These are phyloP conservation scores for Daldinia vernicosa DNA, from an alignment of 495 filamentous ascomycete species.

Conservation along the genomic window DNA sequence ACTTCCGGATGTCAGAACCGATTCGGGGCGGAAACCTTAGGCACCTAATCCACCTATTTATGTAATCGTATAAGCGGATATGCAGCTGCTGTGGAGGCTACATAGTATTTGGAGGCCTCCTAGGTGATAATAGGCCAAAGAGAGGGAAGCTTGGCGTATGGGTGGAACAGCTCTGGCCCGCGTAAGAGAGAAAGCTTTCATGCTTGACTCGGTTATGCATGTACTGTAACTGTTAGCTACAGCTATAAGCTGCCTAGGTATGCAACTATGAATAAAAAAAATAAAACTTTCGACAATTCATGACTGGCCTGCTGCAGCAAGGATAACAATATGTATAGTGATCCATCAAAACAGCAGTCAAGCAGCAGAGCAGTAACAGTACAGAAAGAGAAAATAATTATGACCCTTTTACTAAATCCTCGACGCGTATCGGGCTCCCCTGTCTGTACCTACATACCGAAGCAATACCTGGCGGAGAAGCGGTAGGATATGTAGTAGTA, in stretches of 20 bases:
- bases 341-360: constrained; percentile 19
- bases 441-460: constrained; percentile 16
- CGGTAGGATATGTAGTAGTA: constrained; percentile 20
- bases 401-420: constrained; percentile 35
- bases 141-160: constrained; percentile 29
- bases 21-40: constrained; percentile 21
- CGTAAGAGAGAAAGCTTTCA: constrained; percentile 31
- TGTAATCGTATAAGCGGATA: constrained; percentile 22
- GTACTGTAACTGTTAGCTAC: constrained; percentile 33
- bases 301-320: constrained; percentile 33
- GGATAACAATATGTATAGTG: constrained; percentile 23
- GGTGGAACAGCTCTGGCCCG: constrained; percentile 29
- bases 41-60: constrained; percentile 7
- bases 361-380: constrained; percentile 18
- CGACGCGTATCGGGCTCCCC: constrained; percentile 27
- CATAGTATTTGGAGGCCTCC: constrained; percentile 39
- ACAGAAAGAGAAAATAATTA: constrained; percentile 3
- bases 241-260: constrained; percentile 21
- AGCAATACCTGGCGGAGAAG: constrained; percentile 31
- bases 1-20: constrained; percentile 9
- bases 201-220: constrained; percentile 33
- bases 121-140: constrained; percentile 19
- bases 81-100: constrained; percentile 25
- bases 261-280: neutral
- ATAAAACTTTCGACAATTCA: constrained; percentile 23